These are phyloP conservation scores for Erodium moschatum DNA, from an alignment of 441 rosid species.

Conservation along the genomic window DNA sequence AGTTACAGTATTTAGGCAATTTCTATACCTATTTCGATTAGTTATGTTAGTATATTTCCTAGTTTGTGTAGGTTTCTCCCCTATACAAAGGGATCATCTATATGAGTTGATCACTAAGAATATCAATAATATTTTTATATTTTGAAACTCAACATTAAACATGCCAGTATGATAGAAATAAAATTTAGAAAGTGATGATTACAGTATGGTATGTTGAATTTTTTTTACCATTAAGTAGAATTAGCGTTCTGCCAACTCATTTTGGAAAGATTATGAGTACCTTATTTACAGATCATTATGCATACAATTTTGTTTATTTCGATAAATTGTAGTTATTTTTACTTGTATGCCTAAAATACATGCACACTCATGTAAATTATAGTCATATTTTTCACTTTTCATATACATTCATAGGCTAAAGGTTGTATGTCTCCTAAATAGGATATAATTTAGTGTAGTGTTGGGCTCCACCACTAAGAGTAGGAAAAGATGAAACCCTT, in stretches of 20 bases:
- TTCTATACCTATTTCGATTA: no score
- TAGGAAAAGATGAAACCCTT: neutral
- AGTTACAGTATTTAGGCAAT: no score
- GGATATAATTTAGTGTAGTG: neutral
- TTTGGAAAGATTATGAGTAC: conserved; percentile 2
- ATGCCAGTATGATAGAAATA: neutral
- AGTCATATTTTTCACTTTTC: neutral
- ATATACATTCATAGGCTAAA: neutral
- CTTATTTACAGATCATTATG: neutral
- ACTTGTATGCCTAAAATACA: neutral
- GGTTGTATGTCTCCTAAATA: neutral
- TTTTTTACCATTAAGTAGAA: neutral
- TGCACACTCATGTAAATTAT: neutral
- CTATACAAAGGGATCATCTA: no score
- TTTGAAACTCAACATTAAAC: neutral
- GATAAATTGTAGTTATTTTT: neutral
- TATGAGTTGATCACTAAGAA: no score
- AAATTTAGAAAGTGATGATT: neutral
- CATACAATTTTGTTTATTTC: neutral
- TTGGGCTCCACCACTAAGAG: neutral
- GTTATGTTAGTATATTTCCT: no score
- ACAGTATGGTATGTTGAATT: neutral
- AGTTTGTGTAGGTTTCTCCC: no score
- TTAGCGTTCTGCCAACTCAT: neutral
- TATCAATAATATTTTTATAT: no score